Evolutionary conservation across 306 rosid species (phyloP), one percentile per base, ranked within the genome.

Genomic region (Pueraria montana): DNA sequence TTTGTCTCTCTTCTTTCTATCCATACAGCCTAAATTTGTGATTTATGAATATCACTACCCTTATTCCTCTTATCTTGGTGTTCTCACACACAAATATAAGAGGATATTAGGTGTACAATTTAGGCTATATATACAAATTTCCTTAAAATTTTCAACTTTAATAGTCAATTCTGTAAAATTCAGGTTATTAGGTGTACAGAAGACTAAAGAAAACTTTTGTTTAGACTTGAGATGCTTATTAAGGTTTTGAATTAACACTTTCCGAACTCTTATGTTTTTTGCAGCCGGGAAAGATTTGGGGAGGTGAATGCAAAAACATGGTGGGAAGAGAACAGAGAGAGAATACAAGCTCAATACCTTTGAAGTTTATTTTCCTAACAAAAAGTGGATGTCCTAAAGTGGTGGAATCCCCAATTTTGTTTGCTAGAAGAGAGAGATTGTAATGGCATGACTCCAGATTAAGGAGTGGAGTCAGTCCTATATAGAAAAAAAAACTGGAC

Each of bases 251-350:
- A 10, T 50, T 79, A 34, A 83, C 81, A 74, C 27, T 24, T 67
- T 13, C 7, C 66, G 1, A 48, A 30, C 16, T 24, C 63, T 34
- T 4, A 18, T 78, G 73, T 74, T 16, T 36, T 74, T 16, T 36
- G 80, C 94, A 95, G 98, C 87, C 98, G 98, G 0, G 95, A 93
- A 84, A 87, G 83, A 87, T 95, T 93, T 34, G 98, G 95, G 64
- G 97, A 92, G 89, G 80, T 88, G 61, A 82, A 89, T 46, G 98
- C 98, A 0, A 95, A 92, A 93, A 82, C 75, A 12, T 95, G 98
- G 98, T 95, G 97, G 97, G 97, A 93, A 83, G 94, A 91, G 74
- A 95, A 95, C 89, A 89, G 94, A 81, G 98, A 90, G 79, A 93
- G 98, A 86, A 92, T 95, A 88, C 97, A 95, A 85, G 92, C 97